phyloP scores from a whole-genome alignment of 345 rosid species.

The Sisymbrium irio region DNA sequence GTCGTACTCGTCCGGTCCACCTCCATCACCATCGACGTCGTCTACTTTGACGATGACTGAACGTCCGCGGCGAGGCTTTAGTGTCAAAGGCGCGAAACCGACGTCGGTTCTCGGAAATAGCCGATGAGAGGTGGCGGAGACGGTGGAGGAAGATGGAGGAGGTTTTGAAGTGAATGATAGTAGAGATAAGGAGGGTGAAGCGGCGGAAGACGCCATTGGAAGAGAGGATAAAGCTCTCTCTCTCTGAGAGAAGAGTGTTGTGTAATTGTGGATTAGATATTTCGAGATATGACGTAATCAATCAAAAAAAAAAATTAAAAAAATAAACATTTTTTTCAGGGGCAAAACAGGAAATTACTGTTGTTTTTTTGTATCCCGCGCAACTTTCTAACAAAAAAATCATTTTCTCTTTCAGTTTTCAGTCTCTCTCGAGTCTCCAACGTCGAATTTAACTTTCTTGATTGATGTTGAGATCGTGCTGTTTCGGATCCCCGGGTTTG shows the following conservation, averaged over 20 bases:
- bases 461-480: slow-evolving; percentile 16
- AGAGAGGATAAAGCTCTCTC: slow-evolving; percentile 21
- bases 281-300: neutral
- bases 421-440: neutral
- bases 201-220: slow-evolving; percentile 36
- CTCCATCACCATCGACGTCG: slow-evolving; percentile 70
- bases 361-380: slow-evolving; percentile 35
- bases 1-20: slow-evolving; percentile 68
- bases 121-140: slow-evolving; percentile 1
- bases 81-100: slow-evolving; percentile 26
- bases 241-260: neutral
- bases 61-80: slow-evolving; percentile 28
- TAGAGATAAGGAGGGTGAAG: slow-evolving; percentile 37
- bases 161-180: slow-evolving; percentile 31
- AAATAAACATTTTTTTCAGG: too few species aligned
- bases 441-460: slow-evolving; percentile 1
- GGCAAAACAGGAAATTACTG: neutral
- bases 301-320: neutral
- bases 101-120: slow-evolving; percentile 19
- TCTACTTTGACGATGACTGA: slow-evolving; percentile 57
- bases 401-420: slow-evolving; percentile 12
- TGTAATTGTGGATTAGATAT: slow-evolving; percentile 24
- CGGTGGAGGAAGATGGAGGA: slow-evolving; percentile 11
- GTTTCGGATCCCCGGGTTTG: neutral
- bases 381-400: slow-evolving; percentile 33